Evolutionary conservation across 169 alveolate genomes (phyloP).

Genomic region (Plasmodium coatneyi): DNA sequence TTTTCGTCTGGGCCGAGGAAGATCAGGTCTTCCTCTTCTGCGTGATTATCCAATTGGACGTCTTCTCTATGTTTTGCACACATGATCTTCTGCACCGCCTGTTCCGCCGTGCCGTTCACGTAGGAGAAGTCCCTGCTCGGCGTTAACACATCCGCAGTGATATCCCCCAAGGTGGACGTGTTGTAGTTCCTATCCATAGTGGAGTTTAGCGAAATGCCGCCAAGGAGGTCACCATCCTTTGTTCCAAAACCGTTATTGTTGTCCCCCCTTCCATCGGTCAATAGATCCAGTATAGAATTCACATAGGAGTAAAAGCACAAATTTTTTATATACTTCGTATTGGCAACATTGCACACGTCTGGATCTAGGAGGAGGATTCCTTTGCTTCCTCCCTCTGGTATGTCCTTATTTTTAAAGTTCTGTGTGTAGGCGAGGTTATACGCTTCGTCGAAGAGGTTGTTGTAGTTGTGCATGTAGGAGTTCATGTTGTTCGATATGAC

Average conservation of each 20-base stretch:
- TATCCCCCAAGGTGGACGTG: background rate
- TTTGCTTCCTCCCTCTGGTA: slow-evolving; percentile 90
- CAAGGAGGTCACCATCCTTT: background rate
- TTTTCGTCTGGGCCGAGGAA: slow-evolving; percentile 87
- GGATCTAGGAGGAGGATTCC: slow-evolving; percentile 86
- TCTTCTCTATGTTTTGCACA: background rate
- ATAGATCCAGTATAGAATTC: slow-evolving; percentile 33
- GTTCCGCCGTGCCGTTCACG: slow-evolving; percentile 15
- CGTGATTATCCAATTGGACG: slow-evolving; percentile 3
- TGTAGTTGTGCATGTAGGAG: slow-evolving; percentile 82
- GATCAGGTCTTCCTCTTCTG: slow-evolving; percentile 29
- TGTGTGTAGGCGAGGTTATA: slow-evolving; percentile 87
- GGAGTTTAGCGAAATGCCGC: background rate
- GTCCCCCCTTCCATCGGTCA: background rate
- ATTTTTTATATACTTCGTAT: slow-evolving; percentile 54
- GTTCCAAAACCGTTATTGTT: background rate
- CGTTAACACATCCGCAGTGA: background rate
- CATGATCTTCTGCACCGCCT: slow-evolving; percentile 22
- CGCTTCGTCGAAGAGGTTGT: slow-evolving; percentile 87
- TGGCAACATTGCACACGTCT: slow-evolving; percentile 28
- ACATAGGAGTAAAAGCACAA: slow-evolving; percentile 61
- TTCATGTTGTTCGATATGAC: slow-evolving; percentile 84
- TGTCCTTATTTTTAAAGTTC: slow-evolving; percentile 87
- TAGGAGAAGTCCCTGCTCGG: background rate
- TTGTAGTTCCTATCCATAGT: background rate